phyloP scores from a whole-genome alignment of 768 basidiomycete genomes.

The Suillus hirtellus region DNA sequence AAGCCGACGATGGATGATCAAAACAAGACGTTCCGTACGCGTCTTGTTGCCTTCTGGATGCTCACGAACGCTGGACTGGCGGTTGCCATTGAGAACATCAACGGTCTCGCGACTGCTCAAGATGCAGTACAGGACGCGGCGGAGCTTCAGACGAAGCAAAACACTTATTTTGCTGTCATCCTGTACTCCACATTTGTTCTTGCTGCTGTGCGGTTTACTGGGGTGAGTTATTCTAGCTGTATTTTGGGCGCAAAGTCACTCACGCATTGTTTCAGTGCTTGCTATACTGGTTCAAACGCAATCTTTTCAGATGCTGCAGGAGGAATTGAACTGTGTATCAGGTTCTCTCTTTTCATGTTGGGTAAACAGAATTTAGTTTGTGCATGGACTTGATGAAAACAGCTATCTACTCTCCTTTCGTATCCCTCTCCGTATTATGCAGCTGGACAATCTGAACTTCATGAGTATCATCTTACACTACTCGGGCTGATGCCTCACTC shows the following conservation, averaged over 20 bases:
- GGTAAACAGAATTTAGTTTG: slow-evolving; percentile 9
- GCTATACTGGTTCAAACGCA: slow-evolving; percentile 80
- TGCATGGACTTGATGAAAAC: slow-evolving; percentile 24
- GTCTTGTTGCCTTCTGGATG: slow-evolving; percentile 84
- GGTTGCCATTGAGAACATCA: slow-evolving; percentile 74
- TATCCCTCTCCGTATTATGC: slow-evolving; percentile 15
- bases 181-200: slow-evolving; percentile 79
- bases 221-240: slow-evolving; percentile 50
- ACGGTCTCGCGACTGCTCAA: slow-evolving; percentile 51
- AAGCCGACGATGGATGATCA: slow-evolving; percentile 86
- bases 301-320: slow-evolving; percentile 81
- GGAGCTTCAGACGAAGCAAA: slow-evolving; percentile 47
- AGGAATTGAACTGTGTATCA: slow-evolving; percentile 48
- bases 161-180: slow-evolving; percentile 73
- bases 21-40: slow-evolving; percentile 92
- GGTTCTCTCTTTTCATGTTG: slow-evolving; percentile 16
- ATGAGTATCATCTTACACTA: slow-evolving; percentile 24
- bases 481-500: slow-evolving; percentile 20
- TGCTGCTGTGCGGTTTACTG: slow-evolving; percentile 69
- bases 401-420: slow-evolving; percentile 34
- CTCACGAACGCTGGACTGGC: slow-evolving; percentile 67
- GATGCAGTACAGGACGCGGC: slow-evolving; percentile 42
- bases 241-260: slow-evolving; percentile 4
- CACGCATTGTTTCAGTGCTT: slow-evolving; percentile 55
- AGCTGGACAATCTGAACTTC: slow-evolving; percentile 23